Percentiles rank a stretch among this genome's conserved stretches.
Evolutionary conservation across 192 early-diverging fungal species (phyloP).

Genomic region (Rhizophagus clarus): DNA sequence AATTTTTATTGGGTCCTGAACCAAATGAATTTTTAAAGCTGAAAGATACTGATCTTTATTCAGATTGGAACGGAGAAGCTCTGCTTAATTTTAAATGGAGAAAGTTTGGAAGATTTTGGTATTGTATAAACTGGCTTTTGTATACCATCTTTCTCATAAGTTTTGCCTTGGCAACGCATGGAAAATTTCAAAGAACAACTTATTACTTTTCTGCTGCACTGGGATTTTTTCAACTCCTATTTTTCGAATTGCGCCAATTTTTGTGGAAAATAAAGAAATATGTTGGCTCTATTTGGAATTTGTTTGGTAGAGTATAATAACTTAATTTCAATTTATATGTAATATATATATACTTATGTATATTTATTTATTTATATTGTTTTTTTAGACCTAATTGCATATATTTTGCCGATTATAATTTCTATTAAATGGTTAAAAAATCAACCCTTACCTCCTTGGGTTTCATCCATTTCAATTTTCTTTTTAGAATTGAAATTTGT

Average conservation of each 20-base stretch:
- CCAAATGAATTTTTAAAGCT: too few species aligned
- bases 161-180: neutral
- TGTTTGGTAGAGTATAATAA: neutral
- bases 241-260: neutral
- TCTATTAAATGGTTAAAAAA: neutral
- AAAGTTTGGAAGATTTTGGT: slow-evolving; percentile 1
- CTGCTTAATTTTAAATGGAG: slow-evolving; percentile 18
- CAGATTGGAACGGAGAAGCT: slow-evolving; percentile 5
- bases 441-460: neutral
- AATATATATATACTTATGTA: neutral
- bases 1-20: too few species aligned
- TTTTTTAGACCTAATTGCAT: neutral
- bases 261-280: neutral
- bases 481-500: neutral
- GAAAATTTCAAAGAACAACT: too few species aligned
- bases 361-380: neutral
- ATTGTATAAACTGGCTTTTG: neutral
- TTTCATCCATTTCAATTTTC: neutral
- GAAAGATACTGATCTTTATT: neutral
- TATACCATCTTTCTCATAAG: neutral
- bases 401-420: neutral
- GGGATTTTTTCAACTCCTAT: neutral
- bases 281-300: neutral
- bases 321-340: neutral
- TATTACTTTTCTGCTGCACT: neutral